These are phyloP conservation scores for Baorangia bicolor DNA, from an alignment of 768 basidiomycete genomes.

Conservation along the genomic window DNA sequence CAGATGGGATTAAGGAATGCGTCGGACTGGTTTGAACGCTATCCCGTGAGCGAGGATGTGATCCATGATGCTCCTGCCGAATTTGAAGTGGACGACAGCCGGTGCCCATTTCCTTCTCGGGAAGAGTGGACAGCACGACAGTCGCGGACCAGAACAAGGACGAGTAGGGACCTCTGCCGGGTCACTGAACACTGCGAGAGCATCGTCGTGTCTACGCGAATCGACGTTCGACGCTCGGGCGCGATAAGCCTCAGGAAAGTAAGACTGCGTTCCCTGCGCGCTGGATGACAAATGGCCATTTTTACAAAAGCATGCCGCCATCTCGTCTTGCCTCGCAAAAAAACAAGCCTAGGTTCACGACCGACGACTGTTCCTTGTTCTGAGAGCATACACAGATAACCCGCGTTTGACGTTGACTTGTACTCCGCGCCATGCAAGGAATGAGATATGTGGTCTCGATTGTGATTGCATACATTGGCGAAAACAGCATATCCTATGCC, in stretches of 20 bases:
- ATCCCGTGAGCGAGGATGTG: neutral
- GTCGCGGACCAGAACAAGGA: neutral
- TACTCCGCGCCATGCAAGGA: neutral
- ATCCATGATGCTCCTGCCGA: neutral
- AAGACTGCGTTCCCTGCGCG: neutral
- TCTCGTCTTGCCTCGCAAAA: neutral
- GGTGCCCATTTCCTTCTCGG: neutral
- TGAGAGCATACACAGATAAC: neutral
- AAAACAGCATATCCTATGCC: conserved; percentile 12
- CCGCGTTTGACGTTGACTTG: neutral
- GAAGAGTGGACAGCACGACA: neutral
- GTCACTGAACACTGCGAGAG: neutral
- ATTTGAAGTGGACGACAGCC: neutral
- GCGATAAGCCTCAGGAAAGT: neutral
- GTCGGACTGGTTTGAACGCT: neutral
- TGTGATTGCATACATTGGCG: conserved; percentile 11
- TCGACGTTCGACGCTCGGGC: neutral
- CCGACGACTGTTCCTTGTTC: neutral
- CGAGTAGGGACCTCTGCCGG: neutral
- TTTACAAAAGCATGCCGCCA: neutral
- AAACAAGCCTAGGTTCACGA: neutral
- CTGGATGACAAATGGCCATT: neutral
- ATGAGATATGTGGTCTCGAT: neutral
- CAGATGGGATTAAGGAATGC: neutral
- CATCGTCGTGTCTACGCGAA: neutral